Evolutionary conservation across 306 rosid species (phyloP), one percentile per base, ranked within the genome.

Genomic region (Cucurbita argyrosperma): DNA sequence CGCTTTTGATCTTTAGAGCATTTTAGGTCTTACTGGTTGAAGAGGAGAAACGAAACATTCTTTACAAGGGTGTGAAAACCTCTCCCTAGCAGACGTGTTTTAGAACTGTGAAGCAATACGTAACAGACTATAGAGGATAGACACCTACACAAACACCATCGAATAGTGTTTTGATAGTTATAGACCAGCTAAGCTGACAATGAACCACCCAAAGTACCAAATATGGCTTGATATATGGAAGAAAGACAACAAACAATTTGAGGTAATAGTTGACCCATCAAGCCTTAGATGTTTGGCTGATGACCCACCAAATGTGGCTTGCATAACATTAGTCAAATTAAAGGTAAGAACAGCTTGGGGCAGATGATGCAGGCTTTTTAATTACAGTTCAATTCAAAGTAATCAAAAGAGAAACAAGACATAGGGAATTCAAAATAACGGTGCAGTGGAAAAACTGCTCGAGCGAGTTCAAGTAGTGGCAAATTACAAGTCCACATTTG

Each of bases 311-410:
- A 50, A 50, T 50, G 18, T 50, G 18, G 54, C 18, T 50, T 50
- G 7, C 53, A 49, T 49, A 49, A 47, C 4, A 47, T 43, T 7
- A 43, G 51, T 47, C 4, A 50, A 50, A 50, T 50, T 50, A 14
- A 14, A 50, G n/a, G 55, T 50, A 64, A 64, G n/a, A 65, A 43
- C 71, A 18, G 37, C 53, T 65, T 65, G 52, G 71, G 71, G 5
- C 71, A 65, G 71, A 65, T 65, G 71, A 65, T 65, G 71, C 71
- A 42, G 43, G 9, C 71, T 65, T 65, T 65, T 65, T 65, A 65
- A 10, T 19, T 21, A 65, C 52, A 65, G 16, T 18, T 11, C 52
- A 65, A 65, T 65, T 65, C 38, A 65, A 63, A 40, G 50, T 18
- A 7, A 1, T 63, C 15, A 63, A 39, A 63, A n/a, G 49, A 63